Conservation (phyloP, 2,329 filamentous ascomycete species). For the Apiospora saccharicola region DNA sequence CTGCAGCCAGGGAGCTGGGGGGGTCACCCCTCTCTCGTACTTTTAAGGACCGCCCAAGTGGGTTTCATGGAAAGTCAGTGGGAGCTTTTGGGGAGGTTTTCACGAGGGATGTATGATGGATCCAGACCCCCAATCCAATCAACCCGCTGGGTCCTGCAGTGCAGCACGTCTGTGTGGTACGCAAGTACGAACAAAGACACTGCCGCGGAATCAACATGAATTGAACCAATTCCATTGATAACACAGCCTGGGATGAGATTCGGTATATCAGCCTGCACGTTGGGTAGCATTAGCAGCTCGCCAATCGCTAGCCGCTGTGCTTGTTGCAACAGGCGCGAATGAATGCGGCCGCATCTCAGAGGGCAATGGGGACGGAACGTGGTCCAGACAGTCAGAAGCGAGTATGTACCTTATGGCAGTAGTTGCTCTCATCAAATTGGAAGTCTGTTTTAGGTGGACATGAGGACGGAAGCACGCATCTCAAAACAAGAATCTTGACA, state of each 20-base stretch:
- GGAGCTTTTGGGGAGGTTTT: background rate
- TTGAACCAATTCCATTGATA: background rate
- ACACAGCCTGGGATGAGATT: background rate
- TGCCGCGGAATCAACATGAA: background rate
- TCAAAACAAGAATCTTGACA: constrained; percentile 8
- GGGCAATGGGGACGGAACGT: background rate
- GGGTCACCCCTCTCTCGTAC: background rate
- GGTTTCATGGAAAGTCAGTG: background rate
- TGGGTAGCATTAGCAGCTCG: background rate
- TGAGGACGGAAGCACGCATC: background rate
- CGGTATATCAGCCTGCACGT: background rate
- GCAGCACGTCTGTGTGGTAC: background rate
- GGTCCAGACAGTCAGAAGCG: background rate
- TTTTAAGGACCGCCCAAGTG: background rate
- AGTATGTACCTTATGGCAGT: background rate
- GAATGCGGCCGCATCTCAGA: constrained; percentile 4
- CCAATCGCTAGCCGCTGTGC: background rate
- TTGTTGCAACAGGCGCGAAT: background rate
- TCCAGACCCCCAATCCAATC: background rate
- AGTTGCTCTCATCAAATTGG: background rate
- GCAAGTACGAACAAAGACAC: background rate
- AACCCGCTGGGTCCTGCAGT: background rate
- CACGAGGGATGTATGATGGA: background rate
- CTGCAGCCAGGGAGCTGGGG: background rate
- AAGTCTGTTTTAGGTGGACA: constrained; percentile 8